Evolutionary conservation across 1,284 basidiomycete species (phyloP).

Genomic region (Bondarzewia mesenterica): DNA sequence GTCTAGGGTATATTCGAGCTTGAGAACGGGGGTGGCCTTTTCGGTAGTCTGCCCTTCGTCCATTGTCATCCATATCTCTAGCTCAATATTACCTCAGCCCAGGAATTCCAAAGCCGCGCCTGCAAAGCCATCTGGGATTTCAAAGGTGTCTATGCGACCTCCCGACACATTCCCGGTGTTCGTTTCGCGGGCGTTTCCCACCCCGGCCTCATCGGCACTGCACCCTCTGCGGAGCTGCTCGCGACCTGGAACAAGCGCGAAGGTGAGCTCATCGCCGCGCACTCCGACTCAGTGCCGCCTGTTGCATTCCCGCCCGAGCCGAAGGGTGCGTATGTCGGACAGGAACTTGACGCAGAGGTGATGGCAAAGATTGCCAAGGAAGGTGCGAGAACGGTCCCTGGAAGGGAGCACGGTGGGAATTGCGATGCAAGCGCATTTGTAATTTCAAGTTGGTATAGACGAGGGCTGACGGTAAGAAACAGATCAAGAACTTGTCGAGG

Average conservation of each 20-base stretch:
- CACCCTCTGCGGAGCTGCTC: constrained; percentile 65
- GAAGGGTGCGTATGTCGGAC: constrained; percentile 63
- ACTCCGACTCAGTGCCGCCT: constrained; percentile 47
- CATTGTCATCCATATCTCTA: not conserved
- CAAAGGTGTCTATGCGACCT: constrained; percentile 60
- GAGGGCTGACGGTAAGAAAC: not conserved
- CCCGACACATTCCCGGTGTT: constrained; percentile 72
- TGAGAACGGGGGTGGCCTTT: constrained; percentile 69
- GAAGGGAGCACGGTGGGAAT: constrained; percentile 78
- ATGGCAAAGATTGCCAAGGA: constrained; percentile 52
- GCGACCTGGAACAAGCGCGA: constrained; percentile 72
- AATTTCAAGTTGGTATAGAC: not conserved
- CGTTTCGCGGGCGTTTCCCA: constrained; percentile 74
- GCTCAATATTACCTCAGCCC: constrained; percentile 28
- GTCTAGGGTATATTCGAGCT: constrained; percentile 60
- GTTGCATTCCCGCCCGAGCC: constrained; percentile 61
- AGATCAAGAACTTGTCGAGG: constrained; percentile 71
- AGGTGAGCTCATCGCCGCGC: constrained; percentile 51
- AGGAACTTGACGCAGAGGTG: constrained; percentile 43
- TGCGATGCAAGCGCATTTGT: constrained; percentile 47
- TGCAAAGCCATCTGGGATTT: constrained; percentile 80
- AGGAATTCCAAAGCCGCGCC: constrained; percentile 62
- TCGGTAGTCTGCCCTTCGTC: constrained; percentile 35
- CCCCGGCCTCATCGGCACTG: constrained; percentile 70
- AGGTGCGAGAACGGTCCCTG: constrained; percentile 71